Base-by-base conservation (phyloP, 345 rosid genomes). In the Mercurialis annua region DNA sequence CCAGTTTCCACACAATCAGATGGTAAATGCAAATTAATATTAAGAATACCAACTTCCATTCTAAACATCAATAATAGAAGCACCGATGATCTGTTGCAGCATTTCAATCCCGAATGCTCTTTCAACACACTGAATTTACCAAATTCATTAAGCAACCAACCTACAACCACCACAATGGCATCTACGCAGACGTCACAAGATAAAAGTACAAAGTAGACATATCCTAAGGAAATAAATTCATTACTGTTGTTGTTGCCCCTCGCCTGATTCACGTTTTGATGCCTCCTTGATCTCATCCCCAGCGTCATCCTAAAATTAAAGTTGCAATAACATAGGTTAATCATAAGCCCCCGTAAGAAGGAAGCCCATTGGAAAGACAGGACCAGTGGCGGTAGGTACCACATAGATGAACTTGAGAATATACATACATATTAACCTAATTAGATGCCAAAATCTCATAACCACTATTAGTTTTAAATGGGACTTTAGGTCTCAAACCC, bases 281-380 rank as follows among this genome's bases (percentile, higher is more conserved):
- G 88, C 83, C 77, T 94, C 97, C 83, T 87, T 89, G 77, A 87
- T 86, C 81, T 94, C 97, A 48, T 94, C 96, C 53, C 86, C 92
- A 17, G 80, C 89, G 10, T 94, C 98, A 57, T 94, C 95, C 95
- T 88, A 58, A 47, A 76, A 72, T 36, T 12, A 36, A 40, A 64
- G n/a, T n/a, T n/a, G n/a, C 29, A 5, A 34, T 62, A 34, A 42
- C n/a, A 75, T 5, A 6, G 44, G 64, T 47, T 20, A 50, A 33
- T 42, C 59, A 55, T 10, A 46, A 27, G 16, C 66, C n/a, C n/a
- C n/a, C n/a, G n/a, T n/a, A n/a, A n/a, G n/a, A n/a, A n/a, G n/a
- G n/a, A n/a, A 8, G 10, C 14, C 24, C 9, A 38, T 6, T 9
- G 31, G 12, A 8, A 34, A 8, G 43, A 18, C 29, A 21, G 30